Evolutionary conservation across 1,139 yeast species (phyloP), one percentile per base, ranked within the genome.

Genomic region (Pneumocystis sp.): DNA sequence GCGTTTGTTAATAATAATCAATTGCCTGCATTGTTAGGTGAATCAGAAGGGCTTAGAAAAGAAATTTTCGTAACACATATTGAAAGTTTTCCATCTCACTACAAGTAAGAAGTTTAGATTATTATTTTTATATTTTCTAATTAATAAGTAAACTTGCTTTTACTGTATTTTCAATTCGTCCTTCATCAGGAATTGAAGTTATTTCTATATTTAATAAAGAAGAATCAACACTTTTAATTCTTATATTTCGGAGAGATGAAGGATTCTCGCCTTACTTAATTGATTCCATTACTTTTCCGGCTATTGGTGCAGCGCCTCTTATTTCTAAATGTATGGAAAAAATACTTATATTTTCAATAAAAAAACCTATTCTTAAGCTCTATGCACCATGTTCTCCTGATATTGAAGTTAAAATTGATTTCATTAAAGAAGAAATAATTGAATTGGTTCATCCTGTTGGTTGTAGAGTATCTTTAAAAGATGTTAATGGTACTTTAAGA

Each of bases 11-110:
- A 50, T 25, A 50, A 50, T 25, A 50, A 50, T 50, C 57, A 50
- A 29, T 29, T 50, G 5, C 57, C 57, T 3, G 34, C 34, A 25
- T 50, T 50, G n/a, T 50, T 50, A 8, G 57, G 34, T 12, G 57
- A 50, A 50, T 50, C 57, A 2, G 57, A 50, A 50, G 57, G 57
- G 34, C 57, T 50, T 50, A 50, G 57, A 25, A 50, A 50, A 25
- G 57, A 70, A 68, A 61, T 62, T 62, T 37, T 67, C 42, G 63
- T 62, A 17, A 63, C 63, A 29, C 63, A 29, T 29, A 63, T 35
- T 44, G 42, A 19, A 56, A 40, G 21, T 61, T 42, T 50, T 29
- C 57, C 63, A 29, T 45, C 21, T 21, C 60, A 29, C 19, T 59
- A 6, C 40, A 57, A 25, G 45, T 61, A 64, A 35, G 63, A 45